Conservation (phyloP, 139 green algal species). For the Tetraselmis striata region DNA sequence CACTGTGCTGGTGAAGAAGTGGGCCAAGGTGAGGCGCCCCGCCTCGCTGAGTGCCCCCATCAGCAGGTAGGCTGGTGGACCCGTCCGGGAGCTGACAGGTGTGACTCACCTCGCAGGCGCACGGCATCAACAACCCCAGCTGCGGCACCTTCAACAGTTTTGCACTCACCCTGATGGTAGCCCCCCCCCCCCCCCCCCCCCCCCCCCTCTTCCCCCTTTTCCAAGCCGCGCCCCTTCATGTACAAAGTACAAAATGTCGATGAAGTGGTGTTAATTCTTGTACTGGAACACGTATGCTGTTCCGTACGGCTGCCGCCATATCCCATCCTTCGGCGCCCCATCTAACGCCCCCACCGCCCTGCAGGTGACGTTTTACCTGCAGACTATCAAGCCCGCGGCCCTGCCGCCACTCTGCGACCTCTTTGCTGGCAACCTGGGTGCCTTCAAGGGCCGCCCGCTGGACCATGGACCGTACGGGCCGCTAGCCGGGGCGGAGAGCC, state of each 20-base stretch:
- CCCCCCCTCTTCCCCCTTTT: background rate
- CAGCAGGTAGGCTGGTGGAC: background rate
- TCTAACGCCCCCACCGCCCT: background rate
- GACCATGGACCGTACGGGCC: background rate
- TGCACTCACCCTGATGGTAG: background rate
- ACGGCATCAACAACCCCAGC: background rate
- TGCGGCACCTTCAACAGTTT: background rate
- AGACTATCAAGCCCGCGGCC: background rate
- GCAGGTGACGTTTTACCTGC: background rate
- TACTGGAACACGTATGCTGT: background rate
- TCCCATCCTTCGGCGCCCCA: too few relatives aligned
- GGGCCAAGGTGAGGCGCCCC: background rate
- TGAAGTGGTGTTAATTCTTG: background rate
- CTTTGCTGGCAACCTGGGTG: background rate
- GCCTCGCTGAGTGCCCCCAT: background rate
- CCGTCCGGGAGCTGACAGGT: too few relatives aligned
- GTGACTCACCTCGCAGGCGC: too few relatives aligned
- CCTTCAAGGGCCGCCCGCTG: background rate
- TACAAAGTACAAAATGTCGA: background rate
- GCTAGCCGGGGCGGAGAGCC: background rate
- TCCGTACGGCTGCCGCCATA: background rate
- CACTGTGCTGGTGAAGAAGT: background rate
- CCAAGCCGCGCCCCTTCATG: background rate
- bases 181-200: too few relatives aligned
- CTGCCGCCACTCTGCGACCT: background rate